phyloP scores from a whole-genome alignment of 2,329 filamentous ascomycete genomes.

The Plenodomus lindquistii region DNA sequence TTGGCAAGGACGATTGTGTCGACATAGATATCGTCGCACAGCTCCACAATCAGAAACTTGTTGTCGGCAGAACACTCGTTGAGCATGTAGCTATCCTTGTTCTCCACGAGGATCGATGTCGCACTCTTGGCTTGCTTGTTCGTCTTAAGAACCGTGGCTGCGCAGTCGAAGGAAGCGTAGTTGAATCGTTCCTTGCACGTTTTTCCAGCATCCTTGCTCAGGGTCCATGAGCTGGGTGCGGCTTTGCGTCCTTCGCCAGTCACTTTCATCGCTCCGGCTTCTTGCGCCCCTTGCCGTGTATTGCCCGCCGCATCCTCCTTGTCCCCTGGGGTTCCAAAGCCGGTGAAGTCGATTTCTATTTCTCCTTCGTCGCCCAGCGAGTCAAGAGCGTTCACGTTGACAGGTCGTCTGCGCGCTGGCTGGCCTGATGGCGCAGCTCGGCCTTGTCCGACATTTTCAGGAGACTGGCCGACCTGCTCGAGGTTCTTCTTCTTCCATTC shows the following conservation, averaged over 20 bases:
- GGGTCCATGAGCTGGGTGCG: constrained; percentile 44
- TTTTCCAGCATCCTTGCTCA: constrained; percentile 91
- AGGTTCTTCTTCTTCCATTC: constrained; percentile 97
- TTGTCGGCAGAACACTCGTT: constrained; percentile 84
- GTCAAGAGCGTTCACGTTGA: constrained; percentile 70
- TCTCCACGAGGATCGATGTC: constrained; percentile 88
- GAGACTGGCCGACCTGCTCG: constrained; percentile 79
- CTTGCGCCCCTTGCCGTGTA: constrained; percentile 18
- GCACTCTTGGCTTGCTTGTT: constrained; percentile 85
- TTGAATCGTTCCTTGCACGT: constrained; percentile 98
- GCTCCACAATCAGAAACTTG: constrained; percentile 92
- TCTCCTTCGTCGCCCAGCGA: constrained; percentile 85
- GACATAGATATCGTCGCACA: constrained; percentile 84
- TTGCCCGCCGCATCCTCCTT: constrained; percentile 20
- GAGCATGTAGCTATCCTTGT: constrained; percentile 98
- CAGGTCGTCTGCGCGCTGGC: constrained; percentile 56
- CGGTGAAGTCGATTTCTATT: constrained; percentile 74
- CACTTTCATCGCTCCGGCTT: constrained; percentile 16
- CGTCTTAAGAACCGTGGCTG: constrained; percentile 89
- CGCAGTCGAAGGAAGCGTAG: constrained; percentile 96
- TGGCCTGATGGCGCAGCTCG: constrained; percentile 51
- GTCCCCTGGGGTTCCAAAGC: constrained; percentile 56
- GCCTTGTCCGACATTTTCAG: constrained; percentile 65
- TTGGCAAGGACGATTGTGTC: constrained; percentile 98
- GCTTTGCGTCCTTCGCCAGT: constrained; percentile 32